Evolutionary conservation across 345 rosid genomes (phyloP), one percentile per base, ranked within the genome.

Genomic region (Eucalyptus cloeziana): DNA sequence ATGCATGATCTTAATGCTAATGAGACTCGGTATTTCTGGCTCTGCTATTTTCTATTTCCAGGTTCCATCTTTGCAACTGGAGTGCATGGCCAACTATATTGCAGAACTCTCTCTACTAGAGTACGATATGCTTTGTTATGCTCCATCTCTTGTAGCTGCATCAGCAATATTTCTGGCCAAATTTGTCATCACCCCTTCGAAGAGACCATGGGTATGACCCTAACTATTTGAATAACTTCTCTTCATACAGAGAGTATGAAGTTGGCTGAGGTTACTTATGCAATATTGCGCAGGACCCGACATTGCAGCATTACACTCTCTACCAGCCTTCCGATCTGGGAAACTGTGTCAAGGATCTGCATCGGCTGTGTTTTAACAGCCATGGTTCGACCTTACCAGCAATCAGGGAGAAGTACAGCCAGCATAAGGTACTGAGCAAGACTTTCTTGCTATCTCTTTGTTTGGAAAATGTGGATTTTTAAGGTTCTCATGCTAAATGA

Each of bases 81-180:
- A 97, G 91, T 96, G 96, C 93, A 81, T 96, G 93, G 97, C 98
- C 90, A 95, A 94, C 91, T 97, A 96, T 92, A 76, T 97, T 16
- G 87, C 95, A 3, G 99, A 97, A 90, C 88, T 97, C 37, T 96
- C 99, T 86, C 95, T 97, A 25, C 92, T 96, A 9, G 99, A 97
- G 88, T 96, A 96, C 89, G 86, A 79, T 60, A 95, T 97, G 98
- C 98, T 97, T 87, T 86, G 92, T 87, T 92, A 95, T 87, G 89
- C 96, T 87, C 99, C 99, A 50, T 97, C 99, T 19, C 93, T 97
- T 8, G 67, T 96, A 4, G 98, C 99, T n/a, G 98, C 98, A 88
- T 97, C 98, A 43, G 94, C 99, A 33, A 95, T 96, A 88, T 96
- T 97, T 93, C 93, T 97, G 89, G 96, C 98, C 83, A 95, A 94